Evolutionary conservation across 1,139 yeast genomes (phyloP).

Genomic region (Blastobotrys proliferans): DNA sequence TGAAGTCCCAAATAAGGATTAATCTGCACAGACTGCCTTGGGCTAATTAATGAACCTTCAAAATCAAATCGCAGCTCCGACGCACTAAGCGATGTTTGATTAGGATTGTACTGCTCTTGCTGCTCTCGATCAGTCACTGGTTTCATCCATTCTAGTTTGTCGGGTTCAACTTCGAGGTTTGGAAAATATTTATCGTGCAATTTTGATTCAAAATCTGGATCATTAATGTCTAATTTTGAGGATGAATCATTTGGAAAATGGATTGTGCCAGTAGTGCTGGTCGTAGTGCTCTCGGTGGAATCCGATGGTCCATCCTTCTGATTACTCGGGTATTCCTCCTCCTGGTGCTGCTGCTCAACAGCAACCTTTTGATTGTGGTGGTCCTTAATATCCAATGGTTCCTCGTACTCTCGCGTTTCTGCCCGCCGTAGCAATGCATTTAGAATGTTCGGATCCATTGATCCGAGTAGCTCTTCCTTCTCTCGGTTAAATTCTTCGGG

Average conservation of each 20-base stretch:
- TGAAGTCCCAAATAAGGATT: slow-evolving; percentile 71
- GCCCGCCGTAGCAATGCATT: slow-evolving; percentile 45
- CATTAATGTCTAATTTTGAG: slow-evolving; percentile 26
- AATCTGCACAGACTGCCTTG: slow-evolving; percentile 41
- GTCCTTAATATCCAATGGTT: slow-evolving; percentile 47
- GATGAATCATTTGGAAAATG: slow-evolving; percentile 22
- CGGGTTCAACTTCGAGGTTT: slow-evolving; percentile 77
- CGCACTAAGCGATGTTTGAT: slow-evolving; percentile 34
- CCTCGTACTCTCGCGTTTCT: slow-evolving; percentile 41
- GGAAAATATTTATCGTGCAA: slow-evolving; percentile 86
- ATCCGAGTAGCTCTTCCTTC: slow-evolving; percentile 59
- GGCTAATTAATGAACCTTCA: slow-evolving; percentile 68
- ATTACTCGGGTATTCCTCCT: slow-evolving; percentile 7
- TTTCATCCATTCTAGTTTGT: slow-evolving; percentile 87
- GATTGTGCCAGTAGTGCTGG: slow-evolving; percentile 2
- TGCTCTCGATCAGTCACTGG: slow-evolving; percentile 42
- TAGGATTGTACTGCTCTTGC: slow-evolving; percentile 33
- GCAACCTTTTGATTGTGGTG: slow-evolving; percentile 47
- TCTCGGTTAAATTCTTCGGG: slow-evolving; percentile 62
- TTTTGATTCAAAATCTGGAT: slow-evolving; percentile 69
- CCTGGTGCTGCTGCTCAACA: slow-evolving; percentile 19
- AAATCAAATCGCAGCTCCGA: slow-evolving; percentile 79
- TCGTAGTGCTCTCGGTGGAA: background rate
- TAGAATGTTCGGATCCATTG: slow-evolving; percentile 66
- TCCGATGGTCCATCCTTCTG: slow-evolving; percentile 18